Evolutionary conservation across 2,329 filamentous ascomycete genomes (phyloP).

Genomic region (Xenoacremonium recifei): DNA sequence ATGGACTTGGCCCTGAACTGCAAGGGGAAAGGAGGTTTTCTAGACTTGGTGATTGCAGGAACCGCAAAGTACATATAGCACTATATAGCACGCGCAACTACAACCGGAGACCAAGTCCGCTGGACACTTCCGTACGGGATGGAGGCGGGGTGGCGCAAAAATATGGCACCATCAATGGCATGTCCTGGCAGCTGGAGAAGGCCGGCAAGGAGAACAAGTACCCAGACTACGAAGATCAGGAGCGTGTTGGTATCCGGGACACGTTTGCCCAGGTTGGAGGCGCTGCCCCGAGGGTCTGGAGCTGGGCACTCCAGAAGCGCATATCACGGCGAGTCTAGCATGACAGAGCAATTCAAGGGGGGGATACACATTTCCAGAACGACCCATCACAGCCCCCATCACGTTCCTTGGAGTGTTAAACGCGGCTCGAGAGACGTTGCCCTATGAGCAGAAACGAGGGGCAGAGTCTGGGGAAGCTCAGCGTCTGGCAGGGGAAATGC

Average conservation of each 20-base stretch:
- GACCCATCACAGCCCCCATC: neutral
- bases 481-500: neutral
- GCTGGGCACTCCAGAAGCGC: neutral
- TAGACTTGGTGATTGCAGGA: neutral
- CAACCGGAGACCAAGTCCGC: neutral
- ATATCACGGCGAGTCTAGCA: neutral
- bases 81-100: neutral
- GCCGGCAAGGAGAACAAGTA: neutral
- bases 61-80: conserved; percentile 7
- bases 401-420: neutral
- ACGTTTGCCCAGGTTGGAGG: no score
- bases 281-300: no score
- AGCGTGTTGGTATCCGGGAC: conserved; percentile 19
- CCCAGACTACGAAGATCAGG: conserved; percentile 14
- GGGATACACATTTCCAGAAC: conserved; percentile 1
- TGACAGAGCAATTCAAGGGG: neutral
- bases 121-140: no score
- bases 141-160: neutral
- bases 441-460: neutral
- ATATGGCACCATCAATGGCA: conserved; percentile 10
- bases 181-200: conserved; percentile 1
- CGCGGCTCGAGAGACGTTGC: no score
- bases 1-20: neutral
- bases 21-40: neutral
- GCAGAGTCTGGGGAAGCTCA: neutral